Percentiles rank a stretch among this genome's conserved stretches.
phyloP scores from a whole-genome alignment of 2,329 filamentous ascomycete species.

The Pestalotiopsis sp. region DNA sequence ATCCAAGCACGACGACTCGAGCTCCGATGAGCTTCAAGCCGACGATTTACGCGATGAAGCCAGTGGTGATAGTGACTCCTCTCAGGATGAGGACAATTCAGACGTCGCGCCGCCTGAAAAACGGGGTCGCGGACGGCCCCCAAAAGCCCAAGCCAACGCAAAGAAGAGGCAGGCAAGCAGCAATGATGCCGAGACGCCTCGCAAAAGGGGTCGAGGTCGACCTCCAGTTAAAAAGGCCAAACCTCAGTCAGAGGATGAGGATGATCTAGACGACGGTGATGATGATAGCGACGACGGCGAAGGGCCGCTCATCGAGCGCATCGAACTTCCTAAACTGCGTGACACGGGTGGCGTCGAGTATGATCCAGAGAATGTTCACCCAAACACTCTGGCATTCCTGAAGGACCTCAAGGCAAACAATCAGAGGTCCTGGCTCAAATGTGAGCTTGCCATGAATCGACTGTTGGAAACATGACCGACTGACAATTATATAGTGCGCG shows the following conservation, averaged over 20 bases:
- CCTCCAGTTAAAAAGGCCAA: neutral
- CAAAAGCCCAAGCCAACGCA: neutral
- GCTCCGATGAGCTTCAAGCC: neutral
- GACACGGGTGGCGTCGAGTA: constrained; percentile 49
- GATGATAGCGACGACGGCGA: constrained; percentile 36
- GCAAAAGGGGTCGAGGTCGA: constrained; percentile 13
- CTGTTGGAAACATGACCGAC: neutral
- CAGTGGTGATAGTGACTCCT: neutral
- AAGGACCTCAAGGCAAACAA: constrained; percentile 63
- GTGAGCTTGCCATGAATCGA: constrained; percentile 2
- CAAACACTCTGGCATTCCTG: constrained; percentile 61
- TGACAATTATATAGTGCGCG: constrained; percentile 60
- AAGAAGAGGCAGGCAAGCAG: constrained; percentile 4
- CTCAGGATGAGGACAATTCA: constrained; percentile 1
- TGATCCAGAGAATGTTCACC: constrained; percentile 54
- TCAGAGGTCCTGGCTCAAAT: constrained; percentile 50
- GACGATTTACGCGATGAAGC: neutral
- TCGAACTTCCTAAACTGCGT: constrained; percentile 43
- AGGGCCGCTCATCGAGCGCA: constrained; percentile 40
- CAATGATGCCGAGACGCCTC: neutral
- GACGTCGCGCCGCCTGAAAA: neutral
- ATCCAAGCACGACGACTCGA: neutral
- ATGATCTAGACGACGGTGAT: constrained; percentile 19
- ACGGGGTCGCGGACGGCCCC: constrained; percentile 6
- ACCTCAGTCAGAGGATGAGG: constrained; percentile 18